phyloP scores from a whole-genome alignment of 345 rosid genomes.

The Gossypium thurberi region DNA sequence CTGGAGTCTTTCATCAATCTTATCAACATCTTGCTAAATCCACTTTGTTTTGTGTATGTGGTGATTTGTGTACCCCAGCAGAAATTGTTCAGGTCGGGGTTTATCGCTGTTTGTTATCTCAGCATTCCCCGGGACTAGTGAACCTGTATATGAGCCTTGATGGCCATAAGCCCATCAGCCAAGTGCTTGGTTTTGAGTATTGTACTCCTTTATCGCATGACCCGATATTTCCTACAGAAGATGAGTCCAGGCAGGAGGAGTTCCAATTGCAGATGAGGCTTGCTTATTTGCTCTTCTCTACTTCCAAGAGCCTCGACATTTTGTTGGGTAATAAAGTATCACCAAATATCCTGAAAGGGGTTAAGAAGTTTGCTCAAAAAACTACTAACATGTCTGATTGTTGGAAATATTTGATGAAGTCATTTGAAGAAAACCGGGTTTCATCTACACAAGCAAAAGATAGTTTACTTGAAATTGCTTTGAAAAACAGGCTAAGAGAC shows the following conservation, averaged over 20 bases:
- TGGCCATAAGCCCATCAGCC: conserved; percentile 74
- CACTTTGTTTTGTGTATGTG: conserved; percentile 64
- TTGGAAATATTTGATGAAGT: conserved; percentile 65
- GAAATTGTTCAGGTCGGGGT: conserved; percentile 73
- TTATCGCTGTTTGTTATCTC: conserved; percentile 68
- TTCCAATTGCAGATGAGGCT: conserved; percentile 73
- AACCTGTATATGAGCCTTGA: conserved; percentile 71
- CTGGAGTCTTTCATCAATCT: conserved; percentile 59
- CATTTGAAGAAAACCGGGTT: conserved; percentile 41
- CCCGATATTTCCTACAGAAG: conserved; percentile 29
- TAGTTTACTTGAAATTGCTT: conserved; percentile 51
- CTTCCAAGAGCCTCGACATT: conserved; percentile 53
- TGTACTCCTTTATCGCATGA: conserved; percentile 33
- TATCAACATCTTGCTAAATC: conserved; percentile 46
- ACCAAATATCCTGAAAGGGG: conserved; percentile 46
- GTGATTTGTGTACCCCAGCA: conserved; percentile 49
- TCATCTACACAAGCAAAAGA: conserved; percentile 59
- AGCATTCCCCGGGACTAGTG: conserved; percentile 61
- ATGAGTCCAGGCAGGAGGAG: conserved; percentile 55
- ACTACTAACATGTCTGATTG: conserved; percentile 44
- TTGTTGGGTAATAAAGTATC: conserved; percentile 48
- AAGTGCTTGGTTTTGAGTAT: conserved; percentile 66
- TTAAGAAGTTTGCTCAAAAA: conserved; percentile 45
- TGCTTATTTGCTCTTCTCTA: conserved; percentile 61
- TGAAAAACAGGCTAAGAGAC: conserved; percentile 69